Evolutionary conservation across 495 filamentous ascomycete genomes (phyloP).

Genomic region (Diplogelasinospora grovesii): DNA sequence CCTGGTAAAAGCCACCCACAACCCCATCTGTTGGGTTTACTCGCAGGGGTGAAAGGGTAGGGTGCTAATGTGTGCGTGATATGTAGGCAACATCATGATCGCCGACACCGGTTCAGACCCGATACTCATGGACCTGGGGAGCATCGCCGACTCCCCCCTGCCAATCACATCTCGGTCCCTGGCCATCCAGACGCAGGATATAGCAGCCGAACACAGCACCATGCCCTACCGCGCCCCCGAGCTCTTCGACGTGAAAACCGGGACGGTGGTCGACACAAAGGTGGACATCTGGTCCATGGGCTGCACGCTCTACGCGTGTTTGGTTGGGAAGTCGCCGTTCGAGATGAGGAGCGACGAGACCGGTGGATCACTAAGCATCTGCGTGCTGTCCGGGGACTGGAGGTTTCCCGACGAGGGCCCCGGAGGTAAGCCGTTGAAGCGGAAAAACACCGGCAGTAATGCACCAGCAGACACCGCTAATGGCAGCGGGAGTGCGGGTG

Average conservation of each 20-base stretch:
- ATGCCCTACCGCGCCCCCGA: constrained; percentile 98
- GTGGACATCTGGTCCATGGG: constrained; percentile 98
- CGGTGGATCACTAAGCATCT: constrained; percentile 85
- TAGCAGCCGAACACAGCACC: constrained; percentile 89
- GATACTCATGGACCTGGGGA: constrained; percentile 98
- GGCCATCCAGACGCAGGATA: constrained; percentile 86
- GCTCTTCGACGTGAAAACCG: constrained; percentile 96
- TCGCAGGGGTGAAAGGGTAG: too few relatives aligned
- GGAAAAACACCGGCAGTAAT: constrained; percentile 46
- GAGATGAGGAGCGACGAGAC: constrained; percentile 94
- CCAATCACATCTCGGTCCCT: constrained; percentile 90
- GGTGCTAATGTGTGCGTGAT: too few relatives aligned
- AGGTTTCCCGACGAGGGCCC: constrained; percentile 79
- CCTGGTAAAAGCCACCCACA: too few relatives aligned
- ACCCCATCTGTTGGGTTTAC: too few relatives aligned
- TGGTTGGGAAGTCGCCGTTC: constrained; percentile 94
- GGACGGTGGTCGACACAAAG: constrained; percentile 86
- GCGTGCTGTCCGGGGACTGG: constrained; percentile 88
- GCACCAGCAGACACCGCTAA: constrained; percentile 9
- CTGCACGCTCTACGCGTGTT: constrained; percentile 90
- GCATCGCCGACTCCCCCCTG: constrained; percentile 78
- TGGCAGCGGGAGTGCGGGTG: constrained; percentile 1
- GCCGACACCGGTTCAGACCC: constrained; percentile 76
- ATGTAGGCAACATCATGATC: constrained; percentile 98
- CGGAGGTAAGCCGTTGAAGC: constrained; percentile 37